phyloP scores from a whole-genome alignment of 164 flowering plant genomes.

The Nelumbo lutea region DNA sequence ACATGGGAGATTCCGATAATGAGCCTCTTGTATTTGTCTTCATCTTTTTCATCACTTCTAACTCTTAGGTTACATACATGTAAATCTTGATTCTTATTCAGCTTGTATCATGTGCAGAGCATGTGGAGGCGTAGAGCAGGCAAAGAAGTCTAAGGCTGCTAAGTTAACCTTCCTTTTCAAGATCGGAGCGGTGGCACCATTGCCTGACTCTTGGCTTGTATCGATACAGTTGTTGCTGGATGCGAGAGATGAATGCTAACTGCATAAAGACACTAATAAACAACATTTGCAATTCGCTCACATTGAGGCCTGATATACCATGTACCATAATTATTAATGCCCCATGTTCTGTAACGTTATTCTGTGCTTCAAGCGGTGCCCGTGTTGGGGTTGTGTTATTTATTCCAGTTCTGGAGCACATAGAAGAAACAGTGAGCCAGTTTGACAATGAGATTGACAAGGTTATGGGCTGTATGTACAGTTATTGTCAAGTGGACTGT shows the following conservation, averaged over 20 bases:
- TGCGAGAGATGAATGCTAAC: neutral
- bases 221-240: neutral
- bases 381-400: neutral
- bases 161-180: neutral
- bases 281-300: neutral
- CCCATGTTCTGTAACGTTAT: neutral
- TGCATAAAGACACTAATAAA: neutral
- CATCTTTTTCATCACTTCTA: neutral
- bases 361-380: neutral
- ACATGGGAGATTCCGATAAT: constrained; percentile 52
- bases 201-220: no score
- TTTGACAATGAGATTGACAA: neutral
- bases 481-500: neutral
- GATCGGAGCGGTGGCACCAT: neutral
- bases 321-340: neutral
- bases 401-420: neutral
- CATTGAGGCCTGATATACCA: neutral
- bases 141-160: constrained; percentile 17
- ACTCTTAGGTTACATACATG: no score
- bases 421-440: neutral
- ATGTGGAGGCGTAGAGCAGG: constrained; percentile 48
- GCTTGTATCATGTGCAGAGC: constrained; percentile 38
- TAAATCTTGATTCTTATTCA: neutral
- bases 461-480: neutral
- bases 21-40: constrained; percentile 65